Evolutionary conservation across 108 stramenopile genomes (phyloP).

Genomic region (Mayamaea pseudoterrestris): DNA sequence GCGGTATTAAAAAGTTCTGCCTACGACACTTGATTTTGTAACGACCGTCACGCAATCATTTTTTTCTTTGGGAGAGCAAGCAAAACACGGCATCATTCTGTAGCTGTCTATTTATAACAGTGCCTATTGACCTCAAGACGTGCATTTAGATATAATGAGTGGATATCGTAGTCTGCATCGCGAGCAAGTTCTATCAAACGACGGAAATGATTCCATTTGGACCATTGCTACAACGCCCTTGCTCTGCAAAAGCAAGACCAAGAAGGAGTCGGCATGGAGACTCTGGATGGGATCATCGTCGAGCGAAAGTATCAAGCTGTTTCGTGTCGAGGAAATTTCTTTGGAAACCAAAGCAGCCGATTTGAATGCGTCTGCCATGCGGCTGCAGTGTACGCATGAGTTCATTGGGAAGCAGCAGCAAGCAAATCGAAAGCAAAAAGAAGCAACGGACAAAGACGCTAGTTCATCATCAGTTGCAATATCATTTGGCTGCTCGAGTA

Average conservation of each 20-base stretch:
- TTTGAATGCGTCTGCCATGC: not conserved
- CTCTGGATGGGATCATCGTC: not conserved
- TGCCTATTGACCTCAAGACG: too few species aligned
- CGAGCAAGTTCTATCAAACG: not conserved
- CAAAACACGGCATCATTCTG: too few species aligned
- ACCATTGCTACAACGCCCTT: not conserved
- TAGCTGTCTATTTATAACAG: too few species aligned
- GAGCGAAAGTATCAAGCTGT: not conserved
- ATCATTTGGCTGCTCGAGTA: constrained; percentile 18
- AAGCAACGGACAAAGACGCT: too few species aligned
- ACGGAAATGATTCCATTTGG: not conserved
- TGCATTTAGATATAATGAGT: too few species aligned
- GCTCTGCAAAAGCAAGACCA: not conserved
- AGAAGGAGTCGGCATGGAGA: not conserved
- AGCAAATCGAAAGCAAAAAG: too few species aligned
- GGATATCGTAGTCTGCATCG: constrained; percentile 1
- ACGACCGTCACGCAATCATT: too few species aligned
- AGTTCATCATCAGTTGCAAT: too few species aligned
- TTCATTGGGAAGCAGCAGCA: not conserved
- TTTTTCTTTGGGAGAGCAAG: too few species aligned
- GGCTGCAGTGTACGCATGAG: not conserved
- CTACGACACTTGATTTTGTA: too few species aligned
- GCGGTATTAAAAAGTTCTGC: too few species aligned
- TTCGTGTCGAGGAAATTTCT: not conserved
- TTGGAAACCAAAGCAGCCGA: not conserved